These are phyloP conservation scores for Zymoseptoria passerinii DNA, from an alignment of 2,329 filamentous ascomycete species.

Conservation along the genomic window DNA sequence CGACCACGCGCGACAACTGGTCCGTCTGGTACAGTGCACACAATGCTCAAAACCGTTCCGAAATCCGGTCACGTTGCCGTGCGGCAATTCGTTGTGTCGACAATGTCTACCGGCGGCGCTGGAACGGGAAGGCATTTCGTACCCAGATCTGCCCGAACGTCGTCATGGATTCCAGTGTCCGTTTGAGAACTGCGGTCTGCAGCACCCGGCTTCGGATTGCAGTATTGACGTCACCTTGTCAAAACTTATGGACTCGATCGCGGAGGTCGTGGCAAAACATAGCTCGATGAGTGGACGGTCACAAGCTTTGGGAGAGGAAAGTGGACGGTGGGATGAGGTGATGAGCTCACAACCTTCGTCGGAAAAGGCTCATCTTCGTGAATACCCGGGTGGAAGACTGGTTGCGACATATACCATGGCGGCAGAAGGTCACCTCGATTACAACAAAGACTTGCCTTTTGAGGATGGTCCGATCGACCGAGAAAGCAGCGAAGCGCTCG, in stretches of 20 bases:
- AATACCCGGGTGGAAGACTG: constrained; percentile 51
- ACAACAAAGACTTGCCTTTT: constrained; percentile 29
- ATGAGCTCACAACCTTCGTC: constrained; percentile 24
- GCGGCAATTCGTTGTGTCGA: constrained; percentile 70
- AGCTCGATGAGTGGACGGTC: constrained; percentile 28
- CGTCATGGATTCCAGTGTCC: constrained; percentile 67
- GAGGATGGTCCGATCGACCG: constrained; percentile 23
- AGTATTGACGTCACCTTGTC: constrained; percentile 65
- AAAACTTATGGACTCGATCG: constrained; percentile 58
- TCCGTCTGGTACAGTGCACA: constrained; percentile 70
- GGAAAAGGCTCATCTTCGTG: constrained; percentile 32
- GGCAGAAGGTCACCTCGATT: constrained; percentile 52
- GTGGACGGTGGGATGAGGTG: constrained; percentile 28
- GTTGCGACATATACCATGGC: constrained; percentile 60
- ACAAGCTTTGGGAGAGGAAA: constrained; percentile 36
- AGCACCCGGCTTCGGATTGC: constrained; percentile 72
- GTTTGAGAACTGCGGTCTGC: constrained; percentile 54
- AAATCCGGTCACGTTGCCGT: constrained; percentile 68
- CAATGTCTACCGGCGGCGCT: constrained; percentile 62
- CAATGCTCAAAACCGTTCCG: constrained; percentile 61
- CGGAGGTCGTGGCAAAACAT: constrained; percentile 43
- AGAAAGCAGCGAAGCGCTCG: constrained; percentile 34
- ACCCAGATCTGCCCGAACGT: constrained; percentile 60
- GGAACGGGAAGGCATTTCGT: constrained; percentile 62
- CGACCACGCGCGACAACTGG: constrained; percentile 51